Evolutionary conservation across 1,284 basidiomycete species (phyloP).

Genomic region (Sporisorium sorghi): DNA sequence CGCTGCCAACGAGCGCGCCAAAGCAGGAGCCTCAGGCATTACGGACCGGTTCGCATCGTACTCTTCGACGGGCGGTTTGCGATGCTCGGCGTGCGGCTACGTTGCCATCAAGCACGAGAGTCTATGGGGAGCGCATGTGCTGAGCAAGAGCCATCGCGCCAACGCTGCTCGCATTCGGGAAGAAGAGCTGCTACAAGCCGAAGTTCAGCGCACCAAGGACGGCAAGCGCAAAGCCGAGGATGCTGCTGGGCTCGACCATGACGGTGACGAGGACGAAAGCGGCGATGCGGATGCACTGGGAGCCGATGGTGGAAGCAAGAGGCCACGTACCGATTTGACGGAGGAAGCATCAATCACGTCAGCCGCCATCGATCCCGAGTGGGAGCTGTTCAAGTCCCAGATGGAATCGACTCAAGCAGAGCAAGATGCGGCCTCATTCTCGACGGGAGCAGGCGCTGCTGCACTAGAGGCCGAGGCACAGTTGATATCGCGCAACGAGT

Average conservation of each 20-base stretch:
- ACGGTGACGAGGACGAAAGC: not conserved
- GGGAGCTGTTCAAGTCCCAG: conserved; percentile 58
- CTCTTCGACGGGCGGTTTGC: conserved; percentile 38
- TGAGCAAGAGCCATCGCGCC: conserved; percentile 51
- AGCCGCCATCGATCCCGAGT: conserved; percentile 48
- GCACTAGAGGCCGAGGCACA: conserved; percentile 56
- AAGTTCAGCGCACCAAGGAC: conserved; percentile 29
- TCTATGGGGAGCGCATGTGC: conserved; percentile 54
- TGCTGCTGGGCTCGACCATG: not conserved
- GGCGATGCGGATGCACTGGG: not conserved
- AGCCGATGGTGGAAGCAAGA: conserved; percentile 17
- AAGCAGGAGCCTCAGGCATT: conserved; percentile 18
- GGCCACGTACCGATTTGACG: conserved; percentile 10
- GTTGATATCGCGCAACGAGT: conserved; percentile 22
- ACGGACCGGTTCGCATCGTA: conserved; percentile 56
- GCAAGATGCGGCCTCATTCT: not conserved
- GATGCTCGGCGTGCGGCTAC: conserved; percentile 57
- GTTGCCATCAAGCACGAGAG: conserved; percentile 58
- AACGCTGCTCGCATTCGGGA: conserved; percentile 31
- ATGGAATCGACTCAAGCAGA: conserved; percentile 21
- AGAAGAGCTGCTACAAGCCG: conserved; percentile 33
- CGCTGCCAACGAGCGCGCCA: conserved; percentile 36
- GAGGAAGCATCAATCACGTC: not conserved
- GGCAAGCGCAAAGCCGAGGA: conserved; percentile 49
- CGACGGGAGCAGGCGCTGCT: conserved; percentile 36